Evolutionary conservation across 2,329 filamentous ascomycete genomes (phyloP).

Genomic region (Penicillium brevicompactum): DNA sequence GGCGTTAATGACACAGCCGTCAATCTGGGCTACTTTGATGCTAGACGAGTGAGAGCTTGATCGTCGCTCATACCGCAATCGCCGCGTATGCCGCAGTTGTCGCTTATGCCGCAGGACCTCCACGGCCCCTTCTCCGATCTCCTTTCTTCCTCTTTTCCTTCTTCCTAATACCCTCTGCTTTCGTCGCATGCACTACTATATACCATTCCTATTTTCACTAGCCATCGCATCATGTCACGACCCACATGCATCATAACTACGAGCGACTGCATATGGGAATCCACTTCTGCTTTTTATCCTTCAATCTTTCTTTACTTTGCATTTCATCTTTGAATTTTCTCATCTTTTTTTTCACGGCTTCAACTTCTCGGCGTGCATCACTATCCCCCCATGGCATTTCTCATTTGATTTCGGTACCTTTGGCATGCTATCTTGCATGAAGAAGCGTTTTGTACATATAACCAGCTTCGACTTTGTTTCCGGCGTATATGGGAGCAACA

Average conservation of each 20-base stretch:
- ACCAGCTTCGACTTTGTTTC: conserved; percentile 1
- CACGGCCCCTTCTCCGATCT: neutral
- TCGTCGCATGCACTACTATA: neutral
- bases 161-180: neutral
- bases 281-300: neutral
- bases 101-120: neutral
- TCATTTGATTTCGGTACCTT: neutral
- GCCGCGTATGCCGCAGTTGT: too few relatives aligned
- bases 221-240: neutral
- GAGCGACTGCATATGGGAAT: conserved; percentile 12
- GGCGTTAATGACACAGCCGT: conserved; percentile 50
- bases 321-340: neutral
- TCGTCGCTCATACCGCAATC: neutral
- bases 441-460: conserved; percentile 14
- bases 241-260: neutral
- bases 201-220: neutral
- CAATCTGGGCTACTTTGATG: conserved; percentile 45
- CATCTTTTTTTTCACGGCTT: neutral
- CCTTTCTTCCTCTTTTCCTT: neutral
- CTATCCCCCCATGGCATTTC: conserved; percentile 5
- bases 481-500: conserved; percentile 1
- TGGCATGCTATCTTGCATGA: conserved; percentile 8
- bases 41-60: conserved; percentile 37
- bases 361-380: conserved; percentile 6
- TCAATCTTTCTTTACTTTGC: neutral